A percentile compares a stretch with the other conserved stretches of the same genome.
Conservation (phyloP, 805 yeast species). For the Sugiyamaella chiloensis region DNA sequence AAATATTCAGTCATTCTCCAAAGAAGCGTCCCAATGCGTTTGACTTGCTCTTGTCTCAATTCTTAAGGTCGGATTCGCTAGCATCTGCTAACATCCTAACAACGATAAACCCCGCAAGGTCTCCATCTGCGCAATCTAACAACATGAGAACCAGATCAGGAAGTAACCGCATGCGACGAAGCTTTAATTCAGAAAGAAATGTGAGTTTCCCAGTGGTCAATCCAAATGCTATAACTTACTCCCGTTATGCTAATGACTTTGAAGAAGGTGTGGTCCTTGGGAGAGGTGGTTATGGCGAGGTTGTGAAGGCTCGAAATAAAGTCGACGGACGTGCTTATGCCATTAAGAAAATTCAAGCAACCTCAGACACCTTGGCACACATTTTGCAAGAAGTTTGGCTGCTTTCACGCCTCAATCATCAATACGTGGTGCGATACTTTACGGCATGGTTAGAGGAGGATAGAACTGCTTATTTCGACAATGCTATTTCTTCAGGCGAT, state of each 20-base stretch:
- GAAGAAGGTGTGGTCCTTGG: conserved; percentile 92
- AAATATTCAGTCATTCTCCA: conserved; percentile 61
- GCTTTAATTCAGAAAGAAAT: conserved; percentile 5
- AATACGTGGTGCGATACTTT: conserved; percentile 91
- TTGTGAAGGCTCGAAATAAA: conserved; percentile 91
- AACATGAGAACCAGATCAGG: neutral
- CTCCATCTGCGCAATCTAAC: neutral
- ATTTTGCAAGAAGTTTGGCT: conserved; percentile 89
- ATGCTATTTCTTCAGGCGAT: conserved; percentile 24
- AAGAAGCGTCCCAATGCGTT: conserved; percentile 77
- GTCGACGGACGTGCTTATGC: conserved; percentile 96
- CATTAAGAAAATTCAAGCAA: conserved; percentile 82
- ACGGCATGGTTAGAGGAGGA: conserved; percentile 97
- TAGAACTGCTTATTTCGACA: neutral
- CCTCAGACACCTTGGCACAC: conserved; percentile 71
- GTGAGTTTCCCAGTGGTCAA: neutral
- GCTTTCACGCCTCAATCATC: conserved; percentile 87
- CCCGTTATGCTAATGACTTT: conserved; percentile 88
- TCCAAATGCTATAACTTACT: conserved; percentile 32
- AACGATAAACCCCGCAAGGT: neutral
- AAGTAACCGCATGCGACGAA: neutral
- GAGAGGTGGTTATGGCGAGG: conserved; percentile 96
- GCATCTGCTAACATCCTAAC: neutral
- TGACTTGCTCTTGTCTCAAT: conserved; percentile 79
- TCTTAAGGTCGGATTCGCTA: conserved; percentile 55